Conservation (phyloP, 2,329 filamentous ascomycete species). For the Arthrobotrys sinensis region DNA sequence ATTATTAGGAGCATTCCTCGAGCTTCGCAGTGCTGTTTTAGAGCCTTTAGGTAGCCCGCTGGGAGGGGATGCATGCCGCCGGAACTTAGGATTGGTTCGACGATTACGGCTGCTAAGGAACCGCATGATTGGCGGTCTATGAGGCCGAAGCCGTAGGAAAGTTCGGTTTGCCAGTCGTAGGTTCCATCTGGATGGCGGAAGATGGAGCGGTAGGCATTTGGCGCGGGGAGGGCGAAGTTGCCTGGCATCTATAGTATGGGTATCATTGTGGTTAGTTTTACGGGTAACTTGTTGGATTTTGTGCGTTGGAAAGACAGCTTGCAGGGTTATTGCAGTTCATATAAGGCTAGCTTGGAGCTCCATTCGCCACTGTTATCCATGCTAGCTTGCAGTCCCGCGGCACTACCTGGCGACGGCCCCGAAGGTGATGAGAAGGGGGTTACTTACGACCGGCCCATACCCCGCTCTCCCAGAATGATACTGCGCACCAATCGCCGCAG, state of each 20-base stretch:
- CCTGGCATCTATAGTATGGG: slow-evolving; percentile 70
- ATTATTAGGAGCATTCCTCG: slow-evolving; percentile 74
- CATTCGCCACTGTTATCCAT: background rate
- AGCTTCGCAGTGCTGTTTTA: slow-evolving; percentile 73
- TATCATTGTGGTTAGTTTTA: background rate
- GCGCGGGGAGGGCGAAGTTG: slow-evolving; percentile 73
- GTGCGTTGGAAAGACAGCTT: slow-evolving; percentile 24
- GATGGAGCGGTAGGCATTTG: slow-evolving; percentile 75
- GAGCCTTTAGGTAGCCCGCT: slow-evolving; percentile 73
- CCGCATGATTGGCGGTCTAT: slow-evolving; percentile 75
- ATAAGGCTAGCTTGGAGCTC: slow-evolving; percentile 4
- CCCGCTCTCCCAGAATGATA: slow-evolving; percentile 72
- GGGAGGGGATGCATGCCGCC: slow-evolving; percentile 76
- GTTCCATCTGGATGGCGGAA: slow-evolving; percentile 75
- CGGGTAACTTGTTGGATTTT: slow-evolving; percentile 45
- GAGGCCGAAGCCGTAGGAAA: slow-evolving; percentile 76
- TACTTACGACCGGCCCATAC: slow-evolving; percentile 66
- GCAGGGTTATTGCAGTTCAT: background rate
- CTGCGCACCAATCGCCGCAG: slow-evolving; percentile 71
- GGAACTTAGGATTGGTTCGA: slow-evolving; percentile 75
- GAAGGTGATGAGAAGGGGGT: background rate
- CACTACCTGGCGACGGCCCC: background rate
- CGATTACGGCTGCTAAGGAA: slow-evolving; percentile 76
- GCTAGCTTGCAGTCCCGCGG: background rate
- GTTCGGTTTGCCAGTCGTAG: slow-evolving; percentile 77